Evolutionary conservation across 805 yeast genomes (phyloP).

Genomic region (Alloascoidea hylecoeti): DNA sequence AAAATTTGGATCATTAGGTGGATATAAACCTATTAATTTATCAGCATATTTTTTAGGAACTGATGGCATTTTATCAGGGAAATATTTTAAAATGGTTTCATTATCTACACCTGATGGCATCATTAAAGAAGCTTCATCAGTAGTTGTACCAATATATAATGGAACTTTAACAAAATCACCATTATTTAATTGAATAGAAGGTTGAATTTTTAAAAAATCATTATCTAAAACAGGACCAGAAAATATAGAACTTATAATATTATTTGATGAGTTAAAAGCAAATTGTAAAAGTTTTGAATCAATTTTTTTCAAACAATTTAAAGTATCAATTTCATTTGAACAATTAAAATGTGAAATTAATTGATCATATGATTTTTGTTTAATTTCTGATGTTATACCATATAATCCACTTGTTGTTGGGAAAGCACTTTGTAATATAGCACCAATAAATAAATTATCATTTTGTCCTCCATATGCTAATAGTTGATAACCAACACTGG

Average conservation of each 20-base stretch:
- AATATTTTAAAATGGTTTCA: not conserved
- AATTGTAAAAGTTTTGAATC: not conserved
- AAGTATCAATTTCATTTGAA: not conserved
- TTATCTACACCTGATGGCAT: not conserved
- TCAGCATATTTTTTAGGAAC: not conserved
- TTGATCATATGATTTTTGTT: not conserved
- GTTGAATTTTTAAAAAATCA: not conserved
- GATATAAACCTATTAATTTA: not conserved
- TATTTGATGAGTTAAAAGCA: not conserved
- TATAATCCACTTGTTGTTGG: not conserved
- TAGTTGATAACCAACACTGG: not conserved
- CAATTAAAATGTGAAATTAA: not conserved
- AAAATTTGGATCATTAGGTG: not conserved
- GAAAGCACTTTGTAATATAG: not conserved
- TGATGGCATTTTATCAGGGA: not conserved
- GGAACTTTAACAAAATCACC: slow-evolving; percentile 1
- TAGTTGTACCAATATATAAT: not conserved
- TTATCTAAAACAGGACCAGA: not conserved
- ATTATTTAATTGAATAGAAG: not conserved
- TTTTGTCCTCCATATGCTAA: slow-evolving; percentile 1
- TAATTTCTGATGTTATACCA: not conserved
- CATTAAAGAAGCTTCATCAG: not conserved
- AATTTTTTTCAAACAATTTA: not conserved
- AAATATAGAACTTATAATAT: not conserved
- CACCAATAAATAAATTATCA: not conserved